Evolutionary conservation across 2,329 filamentous ascomycete genomes (phyloP).

Genomic region (Xylaria sp.): DNA sequence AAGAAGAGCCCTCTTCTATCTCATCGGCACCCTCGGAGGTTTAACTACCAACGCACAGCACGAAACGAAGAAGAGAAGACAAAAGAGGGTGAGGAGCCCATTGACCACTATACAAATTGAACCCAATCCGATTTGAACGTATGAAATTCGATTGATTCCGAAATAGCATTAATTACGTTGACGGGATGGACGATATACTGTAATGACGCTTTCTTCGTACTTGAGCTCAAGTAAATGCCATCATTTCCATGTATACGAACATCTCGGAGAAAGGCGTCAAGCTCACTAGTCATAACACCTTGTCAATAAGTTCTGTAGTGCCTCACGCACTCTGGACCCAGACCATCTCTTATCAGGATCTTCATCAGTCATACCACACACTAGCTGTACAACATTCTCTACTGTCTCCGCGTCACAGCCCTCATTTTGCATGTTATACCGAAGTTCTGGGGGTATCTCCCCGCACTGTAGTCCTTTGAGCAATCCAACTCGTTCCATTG

Average conservation of each 20-base stretch:
- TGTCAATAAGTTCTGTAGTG: constrained; percentile 38
- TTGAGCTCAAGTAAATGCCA: background rate
- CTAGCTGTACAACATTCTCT: constrained; percentile 38
- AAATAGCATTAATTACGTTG: too few species aligned
- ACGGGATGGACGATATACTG: too few species aligned
- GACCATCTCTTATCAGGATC: constrained; percentile 43
- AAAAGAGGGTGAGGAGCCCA: too few species aligned
- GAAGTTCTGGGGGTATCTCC: constrained; percentile 38
- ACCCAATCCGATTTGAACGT: too few species aligned
- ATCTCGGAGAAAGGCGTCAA: background rate
- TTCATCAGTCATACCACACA: constrained; percentile 44
- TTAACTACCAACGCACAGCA: too few species aligned
- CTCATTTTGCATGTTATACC: constrained; percentile 36
- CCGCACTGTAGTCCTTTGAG: constrained; percentile 45
- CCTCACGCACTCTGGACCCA: constrained; percentile 40
- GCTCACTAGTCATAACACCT: constrained; percentile 28
- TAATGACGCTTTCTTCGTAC: background rate
- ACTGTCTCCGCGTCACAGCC: constrained; percentile 38
- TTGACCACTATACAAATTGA: too few species aligned
- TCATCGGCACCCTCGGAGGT: too few species aligned
- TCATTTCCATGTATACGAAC: background rate
- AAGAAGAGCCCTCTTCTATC: too few species aligned
- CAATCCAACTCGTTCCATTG: constrained; percentile 58
- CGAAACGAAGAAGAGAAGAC: too few species aligned
- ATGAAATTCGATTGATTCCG: too few species aligned